A percentile compares a stretch with the other conserved stretches of the same genome.
These are phyloP conservation scores for Moniliophthora roreri DNA, from an alignment of 1,284 basidiomycete genomes.

Conservation along the genomic window DNA sequence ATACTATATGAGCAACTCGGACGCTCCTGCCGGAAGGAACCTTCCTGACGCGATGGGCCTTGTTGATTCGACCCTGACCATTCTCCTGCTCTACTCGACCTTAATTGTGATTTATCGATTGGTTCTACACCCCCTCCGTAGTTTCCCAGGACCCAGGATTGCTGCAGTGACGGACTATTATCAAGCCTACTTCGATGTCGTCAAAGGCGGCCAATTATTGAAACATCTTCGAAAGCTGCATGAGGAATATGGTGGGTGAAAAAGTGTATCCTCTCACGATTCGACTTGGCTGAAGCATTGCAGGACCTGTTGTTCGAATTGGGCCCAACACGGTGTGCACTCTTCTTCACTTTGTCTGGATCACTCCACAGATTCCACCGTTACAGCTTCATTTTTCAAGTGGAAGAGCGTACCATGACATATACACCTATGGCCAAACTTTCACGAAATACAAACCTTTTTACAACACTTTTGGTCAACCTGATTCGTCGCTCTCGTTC, in stretches of 20 bases:
- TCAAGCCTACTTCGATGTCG: constrained; percentile 22
- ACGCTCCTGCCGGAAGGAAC: too few species aligned
- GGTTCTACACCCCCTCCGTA: constrained; percentile 21
- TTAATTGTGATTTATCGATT: constrained; percentile 8
- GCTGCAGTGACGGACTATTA: constrained; percentile 24
- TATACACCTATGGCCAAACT: constrained; percentile 20
- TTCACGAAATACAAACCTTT: constrained; percentile 23
- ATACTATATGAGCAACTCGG: too few species aligned
- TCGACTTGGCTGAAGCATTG: neutral
- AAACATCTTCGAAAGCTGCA: constrained; percentile 23
- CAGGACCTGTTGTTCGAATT: constrained; percentile 10
- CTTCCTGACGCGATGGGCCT: too few species aligned
- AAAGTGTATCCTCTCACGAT: neutral
- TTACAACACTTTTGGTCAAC: constrained; percentile 16
- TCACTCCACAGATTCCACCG: neutral
- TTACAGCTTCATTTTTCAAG: constrained; percentile 14
- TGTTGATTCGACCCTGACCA: too few species aligned
- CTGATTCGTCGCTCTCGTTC: constrained; percentile 18
- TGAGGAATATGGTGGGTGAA: constrained; percentile 20
- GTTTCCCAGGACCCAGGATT: constrained; percentile 23
- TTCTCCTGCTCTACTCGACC: too few species aligned
- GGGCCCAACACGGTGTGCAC: constrained; percentile 8
- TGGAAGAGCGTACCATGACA: constrained; percentile 7
- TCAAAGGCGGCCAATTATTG: constrained; percentile 20
- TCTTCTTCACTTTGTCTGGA: neutral